Evolutionary conservation across 768 basidiomycete genomes (phyloP), one percentile per base, ranked within the genome.

Genomic region (Tricholoma bakamatsutake): DNA sequence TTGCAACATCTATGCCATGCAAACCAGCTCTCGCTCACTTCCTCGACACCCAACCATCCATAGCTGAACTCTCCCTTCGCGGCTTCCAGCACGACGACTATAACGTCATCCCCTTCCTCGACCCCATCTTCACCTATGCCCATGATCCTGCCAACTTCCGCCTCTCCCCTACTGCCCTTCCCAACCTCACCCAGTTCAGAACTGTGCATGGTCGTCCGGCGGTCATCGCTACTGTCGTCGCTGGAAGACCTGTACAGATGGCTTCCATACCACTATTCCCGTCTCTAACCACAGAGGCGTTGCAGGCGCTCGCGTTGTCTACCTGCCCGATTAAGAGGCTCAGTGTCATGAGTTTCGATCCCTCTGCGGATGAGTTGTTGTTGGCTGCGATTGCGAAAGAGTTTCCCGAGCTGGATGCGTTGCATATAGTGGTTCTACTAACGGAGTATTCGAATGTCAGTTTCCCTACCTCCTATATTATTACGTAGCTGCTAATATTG

Each of bases 271-370:
- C 82, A n/a, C 67, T 84, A 31, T 79, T 77, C 56, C 69, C 76
- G 0, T 68, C 69, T 2, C 70, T 71, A 42, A 72, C 71, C 0
- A 58, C 65, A n/a, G 51, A 68, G 1, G 72, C 79, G 10, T 71
- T 85, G 50, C 72, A 79, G 43, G 76, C 75, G 2, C 67, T 85
- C 4, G 59, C 65, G 4, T 63, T 69, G 46, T 72, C 77, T 2
- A 62, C 74, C 0, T 62, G 57, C 9, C 69, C 78, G 0, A 62
- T 85, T 53, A 70, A 67, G 51, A 73, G 81, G 58, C 68, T 85
- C 37, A 87, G 81, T 24, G 69, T 84, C 27, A 80, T 85, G 70
- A 79, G 79, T 37, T 80, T 85, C 49, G 84, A 84, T 57, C 68
- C 75, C 3, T 63, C 67, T 1, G 70, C 76, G 0, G 79, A 79